These are phyloP conservation scores for Nakazawaea ernobii DNA, from an alignment of 805 yeast genomes.

Conservation along the genomic window DNA sequence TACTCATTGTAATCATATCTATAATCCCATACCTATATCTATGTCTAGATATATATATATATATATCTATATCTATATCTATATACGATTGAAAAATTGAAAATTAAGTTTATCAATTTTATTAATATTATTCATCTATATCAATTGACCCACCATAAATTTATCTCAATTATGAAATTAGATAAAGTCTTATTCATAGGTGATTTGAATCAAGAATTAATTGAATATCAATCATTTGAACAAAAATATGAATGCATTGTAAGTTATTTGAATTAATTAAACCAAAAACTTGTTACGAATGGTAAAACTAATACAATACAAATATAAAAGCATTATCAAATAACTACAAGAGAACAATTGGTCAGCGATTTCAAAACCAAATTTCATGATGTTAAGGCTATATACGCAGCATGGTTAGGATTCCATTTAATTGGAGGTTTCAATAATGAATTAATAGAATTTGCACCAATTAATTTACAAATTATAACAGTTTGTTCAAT, in stretches of 20 bases:
- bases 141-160: too few relatives aligned
- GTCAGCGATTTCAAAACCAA: slow-evolving; percentile 33
- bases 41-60: too few relatives aligned
- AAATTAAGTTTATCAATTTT: too few relatives aligned
- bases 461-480: slow-evolving; percentile 37
- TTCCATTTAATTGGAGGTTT: slow-evolving; percentile 40
- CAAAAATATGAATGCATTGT: slow-evolving; percentile 30
- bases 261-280: too few relatives aligned
- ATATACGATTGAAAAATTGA: too few relatives aligned
- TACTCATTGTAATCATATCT: too few relatives aligned
- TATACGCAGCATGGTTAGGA: slow-evolving; percentile 50
- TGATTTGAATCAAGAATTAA: slow-evolving; percentile 39
- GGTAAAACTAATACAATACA: too few relatives aligned
- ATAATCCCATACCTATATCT: too few relatives aligned
- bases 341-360: slow-evolving; percentile 36
- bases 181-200: slow-evolving; percentile 41
- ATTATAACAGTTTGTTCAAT: slow-evolving; percentile 51
- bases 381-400: slow-evolving; percentile 33
- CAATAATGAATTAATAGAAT: slow-evolving; percentile 29
- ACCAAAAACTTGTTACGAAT: too few relatives aligned
- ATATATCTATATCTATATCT: too few relatives aligned
- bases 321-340: slow-evolving; percentile 22
- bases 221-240: slow-evolving; percentile 41
- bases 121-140: too few relatives aligned
- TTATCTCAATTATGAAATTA: background rate